phyloP scores from a whole-genome alignment of 352 stramenopile species.

The Phytophthora podocarpi region DNA sequence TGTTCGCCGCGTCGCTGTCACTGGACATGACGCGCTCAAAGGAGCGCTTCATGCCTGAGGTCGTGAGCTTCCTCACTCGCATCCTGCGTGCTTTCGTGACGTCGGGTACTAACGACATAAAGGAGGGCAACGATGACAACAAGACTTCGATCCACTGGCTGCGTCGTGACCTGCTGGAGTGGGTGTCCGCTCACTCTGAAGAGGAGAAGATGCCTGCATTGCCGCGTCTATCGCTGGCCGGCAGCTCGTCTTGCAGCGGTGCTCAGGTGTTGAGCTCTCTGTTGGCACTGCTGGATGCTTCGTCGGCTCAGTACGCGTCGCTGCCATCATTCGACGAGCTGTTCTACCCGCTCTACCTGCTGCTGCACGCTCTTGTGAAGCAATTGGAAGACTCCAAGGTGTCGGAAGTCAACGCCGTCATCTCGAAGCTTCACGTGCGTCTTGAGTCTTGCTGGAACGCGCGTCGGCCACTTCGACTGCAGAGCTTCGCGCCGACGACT shows the following conservation, averaged over 20 bases:
- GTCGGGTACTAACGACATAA: constrained; percentile 8
- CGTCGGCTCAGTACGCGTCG: constrained; percentile 59
- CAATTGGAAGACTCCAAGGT: constrained; percentile 29
- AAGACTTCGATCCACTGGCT: constrained; percentile 51
- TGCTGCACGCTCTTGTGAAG: constrained; percentile 67
- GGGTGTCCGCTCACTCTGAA: constrained; percentile 24
- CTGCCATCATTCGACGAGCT: constrained; percentile 80
- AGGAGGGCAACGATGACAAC: constrained; percentile 8
- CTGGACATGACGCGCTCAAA: constrained; percentile 87
- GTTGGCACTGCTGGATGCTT: constrained; percentile 51
- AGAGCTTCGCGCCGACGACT: constrained; percentile 71
- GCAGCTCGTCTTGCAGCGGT: constrained; percentile 48
- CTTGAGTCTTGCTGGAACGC: constrained; percentile 53
- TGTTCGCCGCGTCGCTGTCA: constrained; percentile 75
- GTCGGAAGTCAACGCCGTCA: constrained; percentile 40
- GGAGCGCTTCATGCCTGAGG: constrained; percentile 91
- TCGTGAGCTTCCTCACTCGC: constrained; percentile 57
- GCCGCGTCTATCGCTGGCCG: constrained; percentile 46
- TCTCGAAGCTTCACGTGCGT: constrained; percentile 52
- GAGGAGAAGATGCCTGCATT: constrained; percentile 32
- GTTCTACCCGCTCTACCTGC: constrained; percentile 71
- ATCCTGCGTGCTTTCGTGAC: constrained; percentile 59
- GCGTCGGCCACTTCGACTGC: constrained; percentile 71
- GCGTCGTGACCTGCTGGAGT: constrained; percentile 52
- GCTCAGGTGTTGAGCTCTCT: constrained; percentile 51